These are phyloP conservation scores for Debaryomyces coudertii DNA, from an alignment of 1,139 yeast genomes.

Conservation along the genomic window DNA sequence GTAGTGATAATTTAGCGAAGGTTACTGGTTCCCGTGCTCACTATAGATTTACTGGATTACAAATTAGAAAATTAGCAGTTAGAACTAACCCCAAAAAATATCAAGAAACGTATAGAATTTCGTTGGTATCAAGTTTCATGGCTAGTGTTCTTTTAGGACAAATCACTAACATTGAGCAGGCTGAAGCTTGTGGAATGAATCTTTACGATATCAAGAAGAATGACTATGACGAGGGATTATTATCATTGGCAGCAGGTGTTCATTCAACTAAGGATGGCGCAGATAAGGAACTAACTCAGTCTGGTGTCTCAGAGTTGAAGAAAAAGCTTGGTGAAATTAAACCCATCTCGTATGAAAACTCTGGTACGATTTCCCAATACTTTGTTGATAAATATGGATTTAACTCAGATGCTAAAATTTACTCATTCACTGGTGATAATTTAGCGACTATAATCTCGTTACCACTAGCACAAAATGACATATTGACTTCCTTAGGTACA, in stretches of 20 bases:
- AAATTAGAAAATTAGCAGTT: constrained; percentile 72
- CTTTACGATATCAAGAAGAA: constrained; percentile 65
- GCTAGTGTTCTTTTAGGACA: constrained; percentile 71
- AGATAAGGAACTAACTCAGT: constrained; percentile 23
- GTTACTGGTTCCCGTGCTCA: constrained; percentile 88
- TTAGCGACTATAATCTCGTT: constrained; percentile 85
- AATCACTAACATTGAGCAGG: constrained; percentile 68
- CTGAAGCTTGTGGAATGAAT: constrained; percentile 94
- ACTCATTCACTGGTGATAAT: constrained; percentile 86
- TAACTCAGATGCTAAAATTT: constrained; percentile 52
- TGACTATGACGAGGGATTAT: constrained; percentile 55
- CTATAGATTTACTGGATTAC: constrained; percentile 88
- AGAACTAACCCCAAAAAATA: constrained; percentile 55
- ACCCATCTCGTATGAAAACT: constrained; percentile 45
- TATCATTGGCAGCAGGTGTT: constrained; percentile 56
- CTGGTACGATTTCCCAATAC: constrained; percentile 57
- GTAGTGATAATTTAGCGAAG: constrained; percentile 63
- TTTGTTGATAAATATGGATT: constrained; percentile 70
- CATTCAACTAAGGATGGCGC: constrained; percentile 40
- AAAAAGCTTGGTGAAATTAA: constrained; percentile 55
- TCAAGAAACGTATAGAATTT: constrained; percentile 59
- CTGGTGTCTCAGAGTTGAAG: constrained; percentile 43
- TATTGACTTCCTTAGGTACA: constrained; percentile 82
- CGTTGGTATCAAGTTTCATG: constrained; percentile 78
- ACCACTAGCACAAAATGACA: constrained; percentile 76